Percentiles rank a stretch among this genome's conserved stretches.
phyloP scores from a whole-genome alignment of 257 asterid species.

The Penstemon davidsonii region DNA sequence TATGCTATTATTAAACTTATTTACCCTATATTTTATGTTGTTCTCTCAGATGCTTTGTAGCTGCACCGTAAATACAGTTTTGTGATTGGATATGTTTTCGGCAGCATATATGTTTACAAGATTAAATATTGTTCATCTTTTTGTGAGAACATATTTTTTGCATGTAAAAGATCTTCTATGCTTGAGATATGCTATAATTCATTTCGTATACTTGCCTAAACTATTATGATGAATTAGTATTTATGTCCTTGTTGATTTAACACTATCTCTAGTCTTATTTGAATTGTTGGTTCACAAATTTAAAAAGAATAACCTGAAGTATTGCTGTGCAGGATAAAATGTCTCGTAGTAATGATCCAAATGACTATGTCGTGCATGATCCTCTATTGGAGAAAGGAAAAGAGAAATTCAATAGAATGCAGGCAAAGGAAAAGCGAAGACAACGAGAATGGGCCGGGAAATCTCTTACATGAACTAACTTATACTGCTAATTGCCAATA shows the following conservation, averaged over 20 bases:
- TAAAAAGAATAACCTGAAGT: constrained; percentile 6
- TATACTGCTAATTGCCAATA: background rate
- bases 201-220: background rate
- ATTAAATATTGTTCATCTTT: too few relatives aligned
- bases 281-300: background rate
- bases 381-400: constrained; percentile 96
- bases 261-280: background rate
- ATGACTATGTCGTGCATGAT: constrained; percentile 87
- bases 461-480: constrained; percentile 60
- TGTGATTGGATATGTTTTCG: background rate
- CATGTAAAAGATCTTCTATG: background rate
- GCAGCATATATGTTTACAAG: background rate
- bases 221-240: background rate
- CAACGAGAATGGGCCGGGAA: constrained; percentile 98
- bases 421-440: constrained; percentile 77
- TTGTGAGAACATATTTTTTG: too few relatives aligned
- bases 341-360: constrained; percentile 86
- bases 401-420: constrained; percentile 92
- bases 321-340: constrained; percentile 62
- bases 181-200: background rate
- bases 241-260: background rate
- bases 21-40: background rate
- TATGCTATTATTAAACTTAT: background rate
- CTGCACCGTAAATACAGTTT: background rate
- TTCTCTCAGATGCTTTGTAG: background rate